Evolutionary conservation across 192 early-diverging fungal species (phyloP), one percentile per base, ranked within the genome.

Genomic region (Glomus cerebriforme): DNA sequence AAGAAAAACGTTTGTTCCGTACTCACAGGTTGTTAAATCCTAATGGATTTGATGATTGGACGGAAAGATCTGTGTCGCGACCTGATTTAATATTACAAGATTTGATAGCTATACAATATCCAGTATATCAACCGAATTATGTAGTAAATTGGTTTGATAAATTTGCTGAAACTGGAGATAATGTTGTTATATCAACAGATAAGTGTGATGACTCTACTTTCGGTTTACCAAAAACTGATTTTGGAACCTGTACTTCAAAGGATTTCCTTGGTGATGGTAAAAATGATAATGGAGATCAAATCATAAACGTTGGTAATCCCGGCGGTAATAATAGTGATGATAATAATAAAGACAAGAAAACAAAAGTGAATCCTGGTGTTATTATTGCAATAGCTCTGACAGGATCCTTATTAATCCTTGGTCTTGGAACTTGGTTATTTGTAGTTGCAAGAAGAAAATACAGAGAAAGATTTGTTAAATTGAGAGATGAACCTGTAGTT

Each of bases 81-180:
- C 81, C 81, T 39, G 81, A 82, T 64, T 7, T 82, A 15, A 77
- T 69, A 8, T 17, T 82, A 37, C 54, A 71, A 49, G 81, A 79
- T 74, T 31, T 82, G 6, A 73, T 82, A 60, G 58, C 81, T 2
- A 79, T 82, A 26, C 81, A 82, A 32, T 82, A 82, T 73, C 81
- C 81, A 37, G 47, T 39, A 31, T 82, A 78, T 34, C 77, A 73
- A 26, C 7, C 34, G 27, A 35, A 34, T 19, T 82, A 82, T 65
- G 10, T 13, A 4, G 24, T 26, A 12, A 79, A 19, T 1, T 82
- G 81, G 81, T 32, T 82, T 2, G 22, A 74, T 31, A 54, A 65
- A 12, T 82, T 82, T 35, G 64, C 68, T 22, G 26, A 35, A 13
- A 22, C 24, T 73, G 78, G 34, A 27, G 6, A 17, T n/a, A 17